Evolutionary conservation across 495 filamentous ascomycete species (phyloP), one percentile per base, ranked within the genome.

Genomic region (Talaromyces stipitatus): DNA sequence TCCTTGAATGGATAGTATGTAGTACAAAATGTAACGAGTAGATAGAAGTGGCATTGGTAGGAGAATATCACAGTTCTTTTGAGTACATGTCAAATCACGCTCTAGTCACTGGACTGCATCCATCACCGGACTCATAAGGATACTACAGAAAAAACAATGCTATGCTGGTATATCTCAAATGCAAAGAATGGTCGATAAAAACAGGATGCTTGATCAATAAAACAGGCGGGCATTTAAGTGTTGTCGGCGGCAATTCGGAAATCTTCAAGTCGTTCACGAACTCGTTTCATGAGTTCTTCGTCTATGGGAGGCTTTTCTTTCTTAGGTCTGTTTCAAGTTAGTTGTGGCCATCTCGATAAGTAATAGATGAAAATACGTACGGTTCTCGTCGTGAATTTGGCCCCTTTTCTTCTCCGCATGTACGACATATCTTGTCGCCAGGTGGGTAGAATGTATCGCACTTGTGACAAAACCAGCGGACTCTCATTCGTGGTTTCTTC

Each of bases 401-500:
- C 50, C 77, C 69, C 62, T 81, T 82, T 50, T 68, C 67, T 65
- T 88, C 83, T 10, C 76, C 74, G 69, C 88, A 92, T 24, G 74
- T 77, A n/a, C 64, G 62, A 64, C 88, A 92, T n/a, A 32, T 71
- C 30, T 56, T 74, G 57, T 66, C 75, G 32, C 59, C 72, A 16
- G 66, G 74, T 61, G 67, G 64, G 64, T 79, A 89, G 10, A 74
- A 61, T 22, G 74, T 82, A 43, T 70, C 71, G 73, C 88, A 92
- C 26, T 79, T 64, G 62, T 86, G 82, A 62, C 88, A 92, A 26
- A 74, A 72, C 66, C 85, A 86, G 57, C 84, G 77, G 1, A 82
- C 71, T 20, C 75, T 66, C 58, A 73, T 64, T 58, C 77, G 67
- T 54, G 76, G 59, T 60, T 78, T 61, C 58, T 68, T 71, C 72